These are phyloP conservation scores for Penicillium sp. DNA, from an alignment of 2,329 filamentous ascomycete species.

Conservation along the genomic window DNA sequence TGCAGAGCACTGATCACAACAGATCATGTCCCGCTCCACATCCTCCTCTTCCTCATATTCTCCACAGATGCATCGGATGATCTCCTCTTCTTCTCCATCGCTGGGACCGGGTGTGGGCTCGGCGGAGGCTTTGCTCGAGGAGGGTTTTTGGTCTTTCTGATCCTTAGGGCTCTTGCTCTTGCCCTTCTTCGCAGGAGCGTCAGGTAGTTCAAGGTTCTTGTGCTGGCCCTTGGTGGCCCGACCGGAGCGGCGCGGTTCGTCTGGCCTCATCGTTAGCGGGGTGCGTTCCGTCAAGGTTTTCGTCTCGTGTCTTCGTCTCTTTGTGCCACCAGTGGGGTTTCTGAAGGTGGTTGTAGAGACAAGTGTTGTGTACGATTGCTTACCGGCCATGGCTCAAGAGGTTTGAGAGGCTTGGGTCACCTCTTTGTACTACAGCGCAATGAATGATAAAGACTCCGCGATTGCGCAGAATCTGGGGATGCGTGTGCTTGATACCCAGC, in stretches of 20 bases:
- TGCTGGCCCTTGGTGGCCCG: slow-evolving; percentile 97
- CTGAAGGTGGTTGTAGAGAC: slow-evolving; percentile 3
- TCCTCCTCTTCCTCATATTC: slow-evolving; percentile 83
- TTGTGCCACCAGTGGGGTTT: slow-evolving; percentile 4
- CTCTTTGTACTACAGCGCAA: slow-evolving; percentile 43
- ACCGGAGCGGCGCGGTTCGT: slow-evolving; percentile 89
- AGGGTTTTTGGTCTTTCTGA: slow-evolving; percentile 38
- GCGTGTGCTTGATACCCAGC: slow-evolving; percentile 28
- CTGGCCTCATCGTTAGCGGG: slow-evolving; percentile 48
- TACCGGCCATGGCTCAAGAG: slow-evolving; percentile 61
- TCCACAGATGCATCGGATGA: slow-evolving; percentile 93
- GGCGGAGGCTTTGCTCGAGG: slow-evolving; percentile 47
- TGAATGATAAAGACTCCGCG: slow-evolving; percentile 24
- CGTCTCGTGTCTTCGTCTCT: not conserved
- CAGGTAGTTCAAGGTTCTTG: slow-evolving; percentile 78
- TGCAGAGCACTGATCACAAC: slow-evolving; percentile 85
- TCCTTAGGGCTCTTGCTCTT: slow-evolving; percentile 47
- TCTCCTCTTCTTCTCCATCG: slow-evolving; percentile 67
- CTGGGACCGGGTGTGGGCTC: slow-evolving; percentile 48
- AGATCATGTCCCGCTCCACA: slow-evolving; percentile 89
- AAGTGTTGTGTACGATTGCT: slow-evolving; percentile 48
- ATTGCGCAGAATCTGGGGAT: slow-evolving; percentile 19
- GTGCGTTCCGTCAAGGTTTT: slow-evolving; percentile 13
- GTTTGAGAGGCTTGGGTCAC: slow-evolving; percentile 22
- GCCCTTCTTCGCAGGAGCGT: slow-evolving; percentile 53